Evolutionary conservation across 306 rosid species (phyloP), one percentile per base, ranked within the genome.

Genomic region (Elaeagnus macrophylla): DNA sequence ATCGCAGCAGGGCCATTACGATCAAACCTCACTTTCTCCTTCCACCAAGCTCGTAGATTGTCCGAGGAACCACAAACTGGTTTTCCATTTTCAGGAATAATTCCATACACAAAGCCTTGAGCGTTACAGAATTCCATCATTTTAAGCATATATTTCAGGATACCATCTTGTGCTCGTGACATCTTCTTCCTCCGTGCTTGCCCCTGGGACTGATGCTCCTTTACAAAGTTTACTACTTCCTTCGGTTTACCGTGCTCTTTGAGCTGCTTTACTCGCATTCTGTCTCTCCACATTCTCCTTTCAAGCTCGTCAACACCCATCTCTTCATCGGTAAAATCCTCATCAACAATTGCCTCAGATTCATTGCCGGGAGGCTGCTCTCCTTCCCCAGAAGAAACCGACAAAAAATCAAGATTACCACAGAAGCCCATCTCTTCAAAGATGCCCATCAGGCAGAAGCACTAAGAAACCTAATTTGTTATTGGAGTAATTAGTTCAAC

Each of bases 121-220:
- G 96, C 96, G 66, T 88, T 80, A 60, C 96, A 88, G 41, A 82
- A 86, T 72, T 88, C 96, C 91, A 88, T 88, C 85, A 88, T 88
- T 62, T 84, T 88, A 71, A 88, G 67, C 96, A 88, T 88, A 69
- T 84, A 88, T 53, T 82, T 88, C 65, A 88, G 44, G 42, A 88
- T 88, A 9, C 91, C 95, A 48, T 88, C 96, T 49, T 88, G 96
- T 37, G 96, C 96, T 59, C 94, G 67, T 0, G 96, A 82, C 95
- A 88, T 88, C 78, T 84, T 88, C 60, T 84, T 88, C 82, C 95
- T 80, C 77, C 94, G 73, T 0, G 95, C 94, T 56, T 88, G 91
- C 17, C 84, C 96, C 35, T 82, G 88, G 10, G 94, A 78, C 38
- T 88, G 96, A 9, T 84, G 71, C 60, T 81, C 83, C 62, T 68